Percentiles rank a stretch among this genome's conserved stretches.
Evolutionary conservation across 768 basidiomycete species (phyloP).

Genomic region (Phanerochaete carnosa): DNA sequence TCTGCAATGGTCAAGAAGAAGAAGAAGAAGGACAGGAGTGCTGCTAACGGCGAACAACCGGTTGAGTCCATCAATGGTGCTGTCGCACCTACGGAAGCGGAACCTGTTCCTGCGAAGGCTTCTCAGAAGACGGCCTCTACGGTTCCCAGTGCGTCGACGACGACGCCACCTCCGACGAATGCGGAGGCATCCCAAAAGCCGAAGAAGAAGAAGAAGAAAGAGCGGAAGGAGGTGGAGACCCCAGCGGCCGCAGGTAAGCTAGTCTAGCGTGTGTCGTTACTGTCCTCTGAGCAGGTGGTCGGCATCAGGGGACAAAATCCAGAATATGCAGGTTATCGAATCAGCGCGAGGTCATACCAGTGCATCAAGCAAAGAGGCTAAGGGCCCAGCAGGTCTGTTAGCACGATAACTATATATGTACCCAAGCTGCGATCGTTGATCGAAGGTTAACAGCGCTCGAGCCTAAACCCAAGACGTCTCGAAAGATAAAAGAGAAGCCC

Average conservation of each 20-base stretch:
- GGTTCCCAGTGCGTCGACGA: background rate
- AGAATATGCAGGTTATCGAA: background rate
- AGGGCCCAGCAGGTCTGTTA: conserved; percentile 1
- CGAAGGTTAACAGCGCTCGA: background rate
- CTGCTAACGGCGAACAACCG: too few relatives aligned
- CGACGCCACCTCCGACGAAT: background rate
- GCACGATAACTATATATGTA: background rate
- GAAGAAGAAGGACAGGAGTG: conserved; percentile 12
- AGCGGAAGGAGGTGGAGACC: background rate
- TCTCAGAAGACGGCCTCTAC: background rate
- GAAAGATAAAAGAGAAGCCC: background rate
- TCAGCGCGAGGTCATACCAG: background rate
- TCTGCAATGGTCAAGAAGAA: conserved; percentile 10
- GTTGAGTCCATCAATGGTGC: too few relatives aligned
- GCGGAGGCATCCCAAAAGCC: background rate
- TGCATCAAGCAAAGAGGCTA: background rate
- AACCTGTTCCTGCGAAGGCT: background rate
- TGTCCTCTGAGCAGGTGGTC: too few relatives aligned
- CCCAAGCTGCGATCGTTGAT: background rate
- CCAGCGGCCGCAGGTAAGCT: background rate
- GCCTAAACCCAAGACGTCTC: background rate
- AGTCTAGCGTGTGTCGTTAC: too few relatives aligned
- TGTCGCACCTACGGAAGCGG: background rate
- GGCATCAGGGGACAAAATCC: background rate
- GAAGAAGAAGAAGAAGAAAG: conserved; percentile 5